Conservation (phyloP, 139 green algal species). For the Chlamydomonas eustigma region DNA sequence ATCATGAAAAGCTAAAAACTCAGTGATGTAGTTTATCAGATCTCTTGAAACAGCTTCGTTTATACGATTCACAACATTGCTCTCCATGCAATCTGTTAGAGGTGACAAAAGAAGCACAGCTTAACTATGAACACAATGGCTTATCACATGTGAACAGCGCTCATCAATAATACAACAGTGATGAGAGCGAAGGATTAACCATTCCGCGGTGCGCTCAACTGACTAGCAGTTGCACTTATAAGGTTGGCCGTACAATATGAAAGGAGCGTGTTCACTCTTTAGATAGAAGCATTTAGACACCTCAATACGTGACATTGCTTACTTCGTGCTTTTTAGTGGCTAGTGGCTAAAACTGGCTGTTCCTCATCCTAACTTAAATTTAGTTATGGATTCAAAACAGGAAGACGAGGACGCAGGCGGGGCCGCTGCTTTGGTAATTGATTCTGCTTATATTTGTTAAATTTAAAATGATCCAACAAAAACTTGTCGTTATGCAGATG, state of each 20-base stretch:
- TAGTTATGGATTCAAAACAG: background rate
- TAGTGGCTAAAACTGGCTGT: background rate
- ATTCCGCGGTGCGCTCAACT: too few relatives aligned
- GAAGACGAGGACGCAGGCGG: background rate
- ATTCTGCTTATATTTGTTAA: background rate
- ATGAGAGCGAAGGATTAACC: too few relatives aligned
- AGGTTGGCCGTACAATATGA: too few relatives aligned
- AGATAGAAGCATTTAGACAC: background rate
- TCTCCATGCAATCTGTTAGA: too few relatives aligned
- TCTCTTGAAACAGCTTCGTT: conserved; percentile 20
- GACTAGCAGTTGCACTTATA: too few relatives aligned
- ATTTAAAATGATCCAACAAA: too few relatives aligned
- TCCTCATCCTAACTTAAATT: too few relatives aligned
- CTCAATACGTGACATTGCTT: background rate
- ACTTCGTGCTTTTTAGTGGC: background rate
- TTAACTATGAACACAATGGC: too few relatives aligned
- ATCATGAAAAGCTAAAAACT: conserved; percentile 18
- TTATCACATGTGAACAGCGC: too few relatives aligned
- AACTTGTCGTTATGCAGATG: background rate
- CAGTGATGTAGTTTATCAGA: conserved; percentile 15
- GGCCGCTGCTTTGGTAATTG: background rate
- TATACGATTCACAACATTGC: background rate
- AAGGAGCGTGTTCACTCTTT: too few relatives aligned
- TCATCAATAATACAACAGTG: too few relatives aligned
- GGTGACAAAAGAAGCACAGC: too few relatives aligned